Percentiles rank a stretch among this genome's conserved stretches.
phyloP scores from a whole-genome alignment of 1,284 basidiomycete genomes.

The Stygiomarasmius scandens region DNA sequence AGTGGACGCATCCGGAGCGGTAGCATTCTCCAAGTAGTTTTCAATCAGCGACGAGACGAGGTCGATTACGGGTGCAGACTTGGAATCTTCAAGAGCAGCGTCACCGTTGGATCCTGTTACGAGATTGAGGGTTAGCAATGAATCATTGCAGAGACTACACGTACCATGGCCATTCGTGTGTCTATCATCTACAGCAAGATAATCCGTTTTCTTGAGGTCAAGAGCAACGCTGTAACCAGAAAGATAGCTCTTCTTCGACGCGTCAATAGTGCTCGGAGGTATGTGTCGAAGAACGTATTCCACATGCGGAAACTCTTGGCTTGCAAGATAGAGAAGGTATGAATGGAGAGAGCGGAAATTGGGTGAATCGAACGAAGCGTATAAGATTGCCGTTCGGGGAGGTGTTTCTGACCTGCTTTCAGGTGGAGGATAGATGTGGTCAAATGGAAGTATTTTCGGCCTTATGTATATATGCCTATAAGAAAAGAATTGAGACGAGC shows the following conservation, averaged over 20 bases:
- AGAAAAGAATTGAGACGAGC: slow-evolving; percentile 8
- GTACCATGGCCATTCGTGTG: slow-evolving; percentile 32
- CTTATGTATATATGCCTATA: slow-evolving; percentile 26
- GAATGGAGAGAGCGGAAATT: slow-evolving; percentile 72
- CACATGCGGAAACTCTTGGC: slow-evolving; percentile 47
- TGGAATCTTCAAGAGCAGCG: slow-evolving; percentile 24
- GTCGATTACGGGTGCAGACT: slow-evolving; percentile 35
- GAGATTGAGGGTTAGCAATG: background rate
- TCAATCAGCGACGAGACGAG: slow-evolving; percentile 54
- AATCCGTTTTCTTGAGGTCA: slow-evolving; percentile 97
- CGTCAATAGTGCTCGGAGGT: slow-evolving; percentile 38
- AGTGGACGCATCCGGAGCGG: slow-evolving; percentile 49
- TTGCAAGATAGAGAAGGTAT: slow-evolving; percentile 58
- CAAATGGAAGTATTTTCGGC: slow-evolving; percentile 66
- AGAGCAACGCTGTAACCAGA: slow-evolving; percentile 91
- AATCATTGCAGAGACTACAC: background rate
- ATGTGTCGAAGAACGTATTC: slow-evolving; percentile 79
- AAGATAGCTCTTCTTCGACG: slow-evolving; percentile 48
- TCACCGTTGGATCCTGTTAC: slow-evolving; percentile 14
- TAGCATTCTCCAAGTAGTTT: slow-evolving; percentile 54
- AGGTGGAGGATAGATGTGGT: slow-evolving; percentile 63
- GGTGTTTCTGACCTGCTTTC: slow-evolving; percentile 43
- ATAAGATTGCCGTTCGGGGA: slow-evolving; percentile 69
- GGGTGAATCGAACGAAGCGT: slow-evolving; percentile 60
- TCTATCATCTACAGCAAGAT: slow-evolving; percentile 91